A percentile compares a stretch with the other conserved stretches of the same genome.
phyloP scores from a whole-genome alignment of 148 eudicot genomes.

The Silene conica region DNA sequence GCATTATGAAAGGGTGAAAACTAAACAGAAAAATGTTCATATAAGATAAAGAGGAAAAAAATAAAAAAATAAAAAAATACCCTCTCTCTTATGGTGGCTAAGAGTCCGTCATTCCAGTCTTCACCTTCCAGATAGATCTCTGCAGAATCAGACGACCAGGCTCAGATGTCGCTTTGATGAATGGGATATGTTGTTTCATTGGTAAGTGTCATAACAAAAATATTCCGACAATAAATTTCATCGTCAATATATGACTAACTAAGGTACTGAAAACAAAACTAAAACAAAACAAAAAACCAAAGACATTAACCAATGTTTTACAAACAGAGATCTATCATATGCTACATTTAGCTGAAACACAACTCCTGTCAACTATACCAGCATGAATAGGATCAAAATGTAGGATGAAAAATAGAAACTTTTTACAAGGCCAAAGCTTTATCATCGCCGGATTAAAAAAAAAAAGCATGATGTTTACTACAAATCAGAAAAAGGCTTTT shows the following conservation, averaged over 20 bases:
- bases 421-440: neutral
- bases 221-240: neutral
- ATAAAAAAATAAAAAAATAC: conserved; percentile 33
- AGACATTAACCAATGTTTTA: neutral
- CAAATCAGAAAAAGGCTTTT: neutral
- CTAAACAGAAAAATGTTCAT: neutral
- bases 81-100: conserved; percentile 94
- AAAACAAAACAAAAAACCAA: too few relatives aligned
- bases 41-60: neutral
- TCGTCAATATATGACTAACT: neutral
- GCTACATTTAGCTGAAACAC: neutral
- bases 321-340: neutral
- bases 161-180: conserved; percentile 8
- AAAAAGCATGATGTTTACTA: neutral
- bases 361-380: neutral
- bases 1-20: neutral
- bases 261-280: neutral
- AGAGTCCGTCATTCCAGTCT: conserved; percentile 94
- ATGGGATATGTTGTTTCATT: neutral
- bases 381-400: neutral
- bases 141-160: conserved; percentile 25
- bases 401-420: neutral
- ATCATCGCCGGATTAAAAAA: neutral
- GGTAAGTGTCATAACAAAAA: neutral
- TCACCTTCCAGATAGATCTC: conserved; percentile 84